These are phyloP conservation scores for Phyllosticta citriasiana DNA, from an alignment of 2,329 filamentous ascomycete genomes.

Conservation along the genomic window DNA sequence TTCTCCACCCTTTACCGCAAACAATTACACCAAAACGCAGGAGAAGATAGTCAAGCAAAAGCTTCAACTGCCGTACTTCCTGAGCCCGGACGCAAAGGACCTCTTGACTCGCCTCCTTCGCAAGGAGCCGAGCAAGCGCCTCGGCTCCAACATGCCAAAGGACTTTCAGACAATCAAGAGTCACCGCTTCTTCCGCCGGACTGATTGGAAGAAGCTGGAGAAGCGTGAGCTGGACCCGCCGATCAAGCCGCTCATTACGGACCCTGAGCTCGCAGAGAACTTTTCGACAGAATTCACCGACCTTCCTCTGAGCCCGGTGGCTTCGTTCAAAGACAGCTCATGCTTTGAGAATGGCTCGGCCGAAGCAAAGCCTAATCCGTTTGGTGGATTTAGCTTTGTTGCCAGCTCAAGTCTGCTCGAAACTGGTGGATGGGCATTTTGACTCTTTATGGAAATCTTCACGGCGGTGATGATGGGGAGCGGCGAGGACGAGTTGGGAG, in stretches of 20 bases:
- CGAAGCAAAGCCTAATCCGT: slow-evolving; percentile 34
- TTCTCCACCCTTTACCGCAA: slow-evolving; percentile 78
- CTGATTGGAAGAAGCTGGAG: slow-evolving; percentile 85
- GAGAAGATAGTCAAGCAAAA: slow-evolving; percentile 95
- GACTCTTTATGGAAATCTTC: background rate
- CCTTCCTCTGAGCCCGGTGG: slow-evolving; percentile 65
- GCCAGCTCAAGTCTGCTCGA: slow-evolving; percentile 42
- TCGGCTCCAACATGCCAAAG: slow-evolving; percentile 81
- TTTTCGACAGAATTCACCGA: slow-evolving; percentile 90
- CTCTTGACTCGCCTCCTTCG: slow-evolving; percentile 79
- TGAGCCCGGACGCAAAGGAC: slow-evolving; percentile 87
- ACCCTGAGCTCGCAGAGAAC: slow-evolving; percentile 93
- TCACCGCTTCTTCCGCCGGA: slow-evolving; percentile 93
- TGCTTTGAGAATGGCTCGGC: slow-evolving; percentile 16
- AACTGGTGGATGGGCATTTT: slow-evolving; percentile 12
- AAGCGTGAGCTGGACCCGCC: slow-evolving; percentile 75
- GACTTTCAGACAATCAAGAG: slow-evolving; percentile 78
- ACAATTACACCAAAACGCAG: slow-evolving; percentile 89
- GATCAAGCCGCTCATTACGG: slow-evolving; percentile 87
- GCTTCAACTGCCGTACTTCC: slow-evolving; percentile 76
- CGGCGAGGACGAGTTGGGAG: background rate
- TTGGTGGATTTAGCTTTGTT: slow-evolving; percentile 46
- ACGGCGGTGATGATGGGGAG: background rate
- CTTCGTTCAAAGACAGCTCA: background rate
- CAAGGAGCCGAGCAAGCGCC: slow-evolving; percentile 84